A percentile compares a stretch with the other conserved stretches of the same genome.
Conservation (phyloP, 2,329 filamentous ascomycete genomes). For the Coniochaeta sp. region DNA sequence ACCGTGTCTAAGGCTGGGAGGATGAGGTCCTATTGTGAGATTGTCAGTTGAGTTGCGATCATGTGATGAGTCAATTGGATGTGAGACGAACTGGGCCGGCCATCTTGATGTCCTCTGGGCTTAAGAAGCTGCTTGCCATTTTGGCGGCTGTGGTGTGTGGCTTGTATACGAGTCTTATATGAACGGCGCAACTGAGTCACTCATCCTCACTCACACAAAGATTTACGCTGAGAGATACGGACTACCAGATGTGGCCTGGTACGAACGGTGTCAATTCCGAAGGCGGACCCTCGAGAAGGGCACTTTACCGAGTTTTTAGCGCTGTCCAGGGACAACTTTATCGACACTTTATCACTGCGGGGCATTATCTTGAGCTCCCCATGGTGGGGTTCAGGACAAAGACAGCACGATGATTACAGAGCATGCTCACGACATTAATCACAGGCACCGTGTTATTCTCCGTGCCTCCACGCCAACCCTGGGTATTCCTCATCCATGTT, state of each 20-base stretch:
- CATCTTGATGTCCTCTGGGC: neutral
- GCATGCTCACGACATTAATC: neutral
- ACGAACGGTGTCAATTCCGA: neutral
- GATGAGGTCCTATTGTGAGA: constrained; percentile 19
- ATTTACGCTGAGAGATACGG: neutral
- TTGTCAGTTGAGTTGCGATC: constrained; percentile 23
- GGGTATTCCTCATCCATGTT: too few species aligned
- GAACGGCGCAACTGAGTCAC: neutral
- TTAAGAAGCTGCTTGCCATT: neutral
- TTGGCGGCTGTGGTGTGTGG: neutral
- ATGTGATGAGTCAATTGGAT: constrained; percentile 7
- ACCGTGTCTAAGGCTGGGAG: constrained; percentile 38
- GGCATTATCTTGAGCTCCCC: neutral
- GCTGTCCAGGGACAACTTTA: neutral
- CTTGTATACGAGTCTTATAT: neutral
- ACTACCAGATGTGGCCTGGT: neutral
- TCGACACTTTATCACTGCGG: neutral
- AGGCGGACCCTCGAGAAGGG: neutral
- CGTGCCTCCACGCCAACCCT: too few species aligned
- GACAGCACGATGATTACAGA: neutral
- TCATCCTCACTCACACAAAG: neutral
- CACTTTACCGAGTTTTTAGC: neutral
- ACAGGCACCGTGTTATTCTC: too few species aligned
- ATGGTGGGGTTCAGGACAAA: constrained; percentile 2
- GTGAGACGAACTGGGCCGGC: neutral